Base-by-base conservation (phyloP, 2,329 filamentous ascomycete genomes). In the Alternaria triticina region DNA sequence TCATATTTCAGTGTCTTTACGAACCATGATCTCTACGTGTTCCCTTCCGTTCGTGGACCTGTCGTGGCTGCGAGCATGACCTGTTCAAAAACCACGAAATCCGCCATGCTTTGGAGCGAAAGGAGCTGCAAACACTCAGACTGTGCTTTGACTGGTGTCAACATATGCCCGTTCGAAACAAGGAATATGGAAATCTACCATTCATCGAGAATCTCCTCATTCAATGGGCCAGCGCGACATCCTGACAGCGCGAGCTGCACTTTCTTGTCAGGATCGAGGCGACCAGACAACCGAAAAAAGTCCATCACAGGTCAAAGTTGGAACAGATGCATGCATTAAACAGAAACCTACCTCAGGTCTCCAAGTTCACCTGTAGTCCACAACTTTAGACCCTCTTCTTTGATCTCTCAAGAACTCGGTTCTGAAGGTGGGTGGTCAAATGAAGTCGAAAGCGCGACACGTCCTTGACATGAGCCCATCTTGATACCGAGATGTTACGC, bases 171-270 rank as follows among this genome's bases (percentile, higher is more conserved):
- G 46, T 0, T 1, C 46, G n/a, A 49, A 17, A 27, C 46, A 28
- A n/a, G 9, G 5, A 12, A 28, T n/a, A 1, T 3, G 6, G 23
- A 5, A n/a, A 5, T 10, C 23, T 40, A 4, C 33, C 33, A 40
- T 8, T 1, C 2, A 3, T 0, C 33, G 1, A 40, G 0, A 40
- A n/a, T 40, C 1, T n/a, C 15, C 1, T n/a, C 15, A 5, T 15
- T 40, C 33, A n/a, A 40, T 7, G 33, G 15, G 1, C 33, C 33
- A 10, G 15, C n/a, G 1, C 1, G 36, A 2, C 36, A 40, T 2
- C 9, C 36, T n/a, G 36, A 40, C 5, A 40, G 36, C 36, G 36
- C 36, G 8, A 10, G 36, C 36, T 40, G 36, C 36, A 40, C 4
- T 40, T 1, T 40, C 33, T 17, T 5, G 33, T 17, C 33, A 9